These are phyloP conservation scores for Hirsutella thompsonii DNA, from an alignment of 2,329 filamentous ascomycete genomes.

Conservation along the genomic window DNA sequence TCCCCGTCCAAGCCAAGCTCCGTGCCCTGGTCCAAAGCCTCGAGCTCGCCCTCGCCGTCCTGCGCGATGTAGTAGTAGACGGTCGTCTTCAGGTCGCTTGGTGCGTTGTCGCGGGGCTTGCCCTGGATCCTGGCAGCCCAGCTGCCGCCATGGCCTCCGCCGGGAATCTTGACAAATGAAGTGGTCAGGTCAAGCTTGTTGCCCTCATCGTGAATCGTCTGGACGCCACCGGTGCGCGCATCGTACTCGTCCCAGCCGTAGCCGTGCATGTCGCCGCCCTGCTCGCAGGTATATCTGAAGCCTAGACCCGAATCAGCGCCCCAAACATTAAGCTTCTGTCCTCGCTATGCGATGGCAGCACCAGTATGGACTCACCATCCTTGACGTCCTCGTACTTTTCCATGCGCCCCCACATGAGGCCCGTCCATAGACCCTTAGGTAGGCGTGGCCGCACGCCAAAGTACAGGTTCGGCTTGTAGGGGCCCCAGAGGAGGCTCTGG, in stretches of 20 bases:
- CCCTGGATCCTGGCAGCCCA: slow-evolving; percentile 89
- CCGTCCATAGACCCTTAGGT: slow-evolving; percentile 68
- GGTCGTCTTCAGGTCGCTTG: slow-evolving; percentile 56
- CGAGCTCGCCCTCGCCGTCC: slow-evolving; percentile 58
- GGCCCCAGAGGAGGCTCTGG: slow-evolving; percentile 86
- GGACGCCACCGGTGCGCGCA: slow-evolving; percentile 70
- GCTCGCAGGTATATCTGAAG: slow-evolving; percentile 90
- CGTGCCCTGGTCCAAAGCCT: slow-evolving; percentile 40
- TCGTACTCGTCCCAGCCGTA: slow-evolving; percentile 99
- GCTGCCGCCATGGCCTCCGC: slow-evolving; percentile 72
- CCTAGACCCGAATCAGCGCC: slow-evolving; percentile 41
- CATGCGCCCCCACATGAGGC: slow-evolving; percentile 79
- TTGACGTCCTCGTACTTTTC: slow-evolving; percentile 68
- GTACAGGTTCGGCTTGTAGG: slow-evolving; percentile 87
- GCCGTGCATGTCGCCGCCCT: slow-evolving; percentile 83
- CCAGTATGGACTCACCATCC: slow-evolving; percentile 39
- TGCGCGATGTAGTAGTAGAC: slow-evolving; percentile 73
- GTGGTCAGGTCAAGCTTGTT: slow-evolving; percentile 88
- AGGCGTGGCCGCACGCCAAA: slow-evolving; percentile 79
- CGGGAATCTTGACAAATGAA: slow-evolving; percentile 85
- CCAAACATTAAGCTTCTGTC: no score
- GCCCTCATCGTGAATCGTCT: slow-evolving; percentile 80
- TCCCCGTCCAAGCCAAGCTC: slow-evolving; percentile 40
- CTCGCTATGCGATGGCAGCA: no score
- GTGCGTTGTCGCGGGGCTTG: slow-evolving; percentile 55